These are phyloP conservation scores for Yamadazyma taylorii DNA, from an alignment of 1,139 yeast genomes.

Conservation along the genomic window DNA sequence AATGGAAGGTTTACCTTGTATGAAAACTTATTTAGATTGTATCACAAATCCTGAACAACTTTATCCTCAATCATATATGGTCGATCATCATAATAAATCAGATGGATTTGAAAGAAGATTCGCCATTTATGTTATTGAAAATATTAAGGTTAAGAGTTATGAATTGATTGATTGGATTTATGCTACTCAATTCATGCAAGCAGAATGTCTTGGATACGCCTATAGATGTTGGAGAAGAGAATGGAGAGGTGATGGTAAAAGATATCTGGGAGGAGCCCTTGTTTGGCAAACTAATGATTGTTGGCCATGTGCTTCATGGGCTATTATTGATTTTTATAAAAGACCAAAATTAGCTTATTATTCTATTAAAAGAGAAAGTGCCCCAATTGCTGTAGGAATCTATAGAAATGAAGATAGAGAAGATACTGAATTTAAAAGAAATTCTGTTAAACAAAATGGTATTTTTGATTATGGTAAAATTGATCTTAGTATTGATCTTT, in stretches of 20 bases:
- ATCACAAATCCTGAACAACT: slow-evolving; percentile 29
- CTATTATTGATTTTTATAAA: slow-evolving; percentile 37
- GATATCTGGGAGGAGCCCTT: slow-evolving; percentile 39
- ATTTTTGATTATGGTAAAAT: slow-evolving; percentile 23
- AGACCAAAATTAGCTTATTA: slow-evolving; percentile 44
- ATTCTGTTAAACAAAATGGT: slow-evolving; percentile 4
- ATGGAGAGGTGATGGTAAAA: slow-evolving; percentile 34
- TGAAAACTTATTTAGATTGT: slow-evolving; percentile 22
- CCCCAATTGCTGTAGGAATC: slow-evolving; percentile 31
- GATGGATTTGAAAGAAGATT: slow-evolving; percentile 43
- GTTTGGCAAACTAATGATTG: slow-evolving; percentile 54
- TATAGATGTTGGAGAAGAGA: slow-evolving; percentile 43
- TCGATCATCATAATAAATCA: slow-evolving; percentile 43
- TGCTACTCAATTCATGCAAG: slow-evolving; percentile 47
- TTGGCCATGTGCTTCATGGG: slow-evolving; percentile 50
- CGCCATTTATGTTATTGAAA: slow-evolving; percentile 43
- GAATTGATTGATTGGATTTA: slow-evolving; percentile 42
- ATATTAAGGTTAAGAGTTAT: slow-evolving; percentile 27
- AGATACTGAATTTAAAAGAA: slow-evolving; percentile 1
- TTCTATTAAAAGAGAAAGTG: slow-evolving; percentile 42
- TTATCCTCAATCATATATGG: slow-evolving; percentile 32
- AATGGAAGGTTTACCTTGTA: slow-evolving; percentile 37
- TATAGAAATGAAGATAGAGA: slow-evolving; percentile 20
- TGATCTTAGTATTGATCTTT: slow-evolving; percentile 28
- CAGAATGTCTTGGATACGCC: slow-evolving; percentile 45